Conservation (phyloP, 305 asterid genomes). For the Solanum hybrid region DNA sequence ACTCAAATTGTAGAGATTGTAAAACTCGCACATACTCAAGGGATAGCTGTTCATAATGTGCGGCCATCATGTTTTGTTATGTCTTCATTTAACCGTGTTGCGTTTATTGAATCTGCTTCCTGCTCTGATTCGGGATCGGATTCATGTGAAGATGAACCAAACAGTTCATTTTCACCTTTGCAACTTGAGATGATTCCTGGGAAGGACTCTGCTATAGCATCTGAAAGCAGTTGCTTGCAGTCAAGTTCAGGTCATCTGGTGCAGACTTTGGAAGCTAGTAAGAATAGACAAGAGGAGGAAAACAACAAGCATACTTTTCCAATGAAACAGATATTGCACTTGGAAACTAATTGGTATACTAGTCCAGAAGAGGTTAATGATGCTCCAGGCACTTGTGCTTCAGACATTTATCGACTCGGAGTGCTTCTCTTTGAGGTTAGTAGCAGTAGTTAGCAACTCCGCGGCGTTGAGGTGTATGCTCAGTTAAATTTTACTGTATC, state of each 20-base stretch:
- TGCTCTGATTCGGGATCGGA: slow-evolving; percentile 77
- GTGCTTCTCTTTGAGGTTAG: slow-evolving; percentile 91
- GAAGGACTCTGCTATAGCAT: slow-evolving; percentile 24
- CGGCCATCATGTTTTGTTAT: slow-evolving; percentile 87
- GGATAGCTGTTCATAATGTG: slow-evolving; percentile 70
- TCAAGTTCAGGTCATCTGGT: slow-evolving; percentile 24
- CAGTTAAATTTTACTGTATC: not conserved
- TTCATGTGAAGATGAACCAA: slow-evolving; percentile 50
- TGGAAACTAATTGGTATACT: slow-evolving; percentile 40
- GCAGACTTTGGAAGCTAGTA: slow-evolving; percentile 4
- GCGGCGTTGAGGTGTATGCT: not conserved
- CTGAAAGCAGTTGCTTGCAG: slow-evolving; percentile 41
- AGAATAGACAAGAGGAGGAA: slow-evolving; percentile 13
- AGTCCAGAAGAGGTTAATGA: slow-evolving; percentile 58
- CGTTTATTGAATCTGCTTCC: slow-evolving; percentile 90
- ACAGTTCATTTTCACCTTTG: slow-evolving; percentile 22
- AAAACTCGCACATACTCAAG: slow-evolving; percentile 70
- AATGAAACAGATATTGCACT: slow-evolving; percentile 31
- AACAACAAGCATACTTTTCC: slow-evolving; percentile 27
- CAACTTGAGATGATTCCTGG: slow-evolving; percentile 9
- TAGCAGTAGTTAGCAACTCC: not conserved
- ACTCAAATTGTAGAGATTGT: slow-evolving; percentile 76
- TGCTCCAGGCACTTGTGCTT: slow-evolving; percentile 46
- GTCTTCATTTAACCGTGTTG: slow-evolving; percentile 72
- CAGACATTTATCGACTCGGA: slow-evolving; percentile 87